Conservation (phyloP, 2,329 filamentous ascomycete species). For the Xylariaceae sp. region DNA sequence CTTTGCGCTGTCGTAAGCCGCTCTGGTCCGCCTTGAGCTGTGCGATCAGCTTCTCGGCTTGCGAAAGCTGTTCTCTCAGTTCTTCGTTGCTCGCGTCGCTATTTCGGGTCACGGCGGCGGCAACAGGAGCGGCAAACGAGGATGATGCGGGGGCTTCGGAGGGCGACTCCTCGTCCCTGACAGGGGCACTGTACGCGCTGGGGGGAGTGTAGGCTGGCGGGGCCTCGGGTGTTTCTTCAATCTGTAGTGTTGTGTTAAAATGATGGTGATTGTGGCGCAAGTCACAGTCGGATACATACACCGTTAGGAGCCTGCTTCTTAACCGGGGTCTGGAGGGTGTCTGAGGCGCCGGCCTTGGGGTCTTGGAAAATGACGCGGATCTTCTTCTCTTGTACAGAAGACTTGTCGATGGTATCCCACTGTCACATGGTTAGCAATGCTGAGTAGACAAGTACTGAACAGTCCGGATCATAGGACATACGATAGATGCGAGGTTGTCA, state of each 20-base stretch:
- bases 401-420: constrained; percentile 79
- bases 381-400: constrained; percentile 83
- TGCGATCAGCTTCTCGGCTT: constrained; percentile 70
- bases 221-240: constrained; percentile 42
- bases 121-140: constrained; percentile 36
- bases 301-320: constrained; percentile 38
- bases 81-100: constrained; percentile 50
- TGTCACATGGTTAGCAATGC: constrained; percentile 35
- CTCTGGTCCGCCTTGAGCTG: constrained; percentile 62
- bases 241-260: constrained; percentile 16
- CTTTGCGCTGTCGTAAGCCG: constrained; percentile 76
- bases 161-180: constrained; percentile 27
- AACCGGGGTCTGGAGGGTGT: constrained; percentile 36
- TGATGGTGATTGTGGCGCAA: no score
- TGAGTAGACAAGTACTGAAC: constrained; percentile 13
- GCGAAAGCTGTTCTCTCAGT: constrained; percentile 66
- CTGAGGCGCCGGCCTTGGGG: constrained; percentile 45
- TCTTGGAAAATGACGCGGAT: constrained; percentile 86
- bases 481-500: constrained; percentile 73
- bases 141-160: constrained; percentile 27
- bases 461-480: constrained; percentile 41
- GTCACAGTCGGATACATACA: constrained; percentile 26
- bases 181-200: constrained; percentile 32
- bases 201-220: constrained; percentile 45
- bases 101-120: constrained; percentile 44